Evolutionary conservation across 805 yeast genomes (phyloP), one percentile per base, ranked within the genome.

Genomic region (Vanderwaltozyma polyspora): DNA sequence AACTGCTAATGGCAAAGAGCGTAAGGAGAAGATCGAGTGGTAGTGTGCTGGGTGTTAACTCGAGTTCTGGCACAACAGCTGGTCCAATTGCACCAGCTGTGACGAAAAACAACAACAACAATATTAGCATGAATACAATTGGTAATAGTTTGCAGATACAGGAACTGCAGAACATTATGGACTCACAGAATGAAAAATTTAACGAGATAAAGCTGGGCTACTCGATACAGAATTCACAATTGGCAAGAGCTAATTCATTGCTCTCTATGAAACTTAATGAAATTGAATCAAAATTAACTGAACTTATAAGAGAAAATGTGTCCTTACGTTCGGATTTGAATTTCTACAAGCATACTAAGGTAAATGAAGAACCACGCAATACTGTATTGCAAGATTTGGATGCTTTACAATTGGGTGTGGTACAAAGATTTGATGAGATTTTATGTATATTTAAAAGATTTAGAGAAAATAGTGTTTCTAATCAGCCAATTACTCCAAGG

Each of bases 201-300:
- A 48, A 46, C 18, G 24, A 32, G 1, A 34, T 51, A n/a, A 55
- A 43, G 24, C 43, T 41, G 36, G 53, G 45, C 9, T 53, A 50
- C 37, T 47, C 46, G 28, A 49, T 42, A 32, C 66, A 55, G 46
- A 79, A 79, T 52, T 64, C 63, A 34, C 66, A 69, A n/a, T 54
- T 80, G 19, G 83, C 83, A 1, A 71, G 66, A 40, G 70, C 67
- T 32, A 77, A 75, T 49, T 67, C 79, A 3, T 50, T 63, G 16
- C 57, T 78, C 49, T 61, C 68, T 64, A 50, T 66, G 25, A 70
- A 64, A 42, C 60, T 79, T 18, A 53, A 67, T 4, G 72, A 67
- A 19, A 51, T 80, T 50, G 84, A 78, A 50, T 49, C 56, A 10
- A 68, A 63, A 38, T 50, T 76, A 17, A 59, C 66, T 16, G 72